Conservation (phyloP, 2,329 filamentous ascomycete species). For the Orbilia brochopaga region DNA sequence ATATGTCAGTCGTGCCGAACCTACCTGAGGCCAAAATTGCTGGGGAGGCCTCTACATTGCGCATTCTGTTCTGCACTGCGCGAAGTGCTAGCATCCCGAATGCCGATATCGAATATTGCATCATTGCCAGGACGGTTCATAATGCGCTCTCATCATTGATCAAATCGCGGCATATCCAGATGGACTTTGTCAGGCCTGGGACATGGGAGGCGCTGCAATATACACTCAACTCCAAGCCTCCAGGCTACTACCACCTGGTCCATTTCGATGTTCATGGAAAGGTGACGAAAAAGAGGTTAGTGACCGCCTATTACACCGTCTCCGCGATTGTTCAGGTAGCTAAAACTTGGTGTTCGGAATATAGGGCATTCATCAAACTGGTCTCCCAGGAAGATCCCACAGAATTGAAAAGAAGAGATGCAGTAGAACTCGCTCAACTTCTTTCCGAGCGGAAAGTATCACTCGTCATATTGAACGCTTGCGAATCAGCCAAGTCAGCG, state of each 20-base stretch:
- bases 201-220: neutral
- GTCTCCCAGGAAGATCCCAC: neutral
- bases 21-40: too few relatives aligned
- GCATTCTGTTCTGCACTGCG: neutral
- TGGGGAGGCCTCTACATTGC: neutral
- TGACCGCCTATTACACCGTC: too few relatives aligned
- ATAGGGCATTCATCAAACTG: constrained; percentile 1
- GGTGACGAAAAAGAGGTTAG: neutral
- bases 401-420: neutral
- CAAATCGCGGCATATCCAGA: neutral
- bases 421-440: neutral
- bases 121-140: neutral
- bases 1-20: too few relatives aligned
- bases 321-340: too few relatives aligned
- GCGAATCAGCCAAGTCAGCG: neutral
- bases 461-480: neutral
- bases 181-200: neutral
- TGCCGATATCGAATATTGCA: neutral
- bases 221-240: neutral
- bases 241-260: neutral
- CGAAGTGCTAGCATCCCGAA: neutral
- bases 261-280: neutral
- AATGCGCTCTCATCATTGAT: neutral
- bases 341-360: neutral
- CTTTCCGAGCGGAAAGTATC: neutral